phyloP scores from a whole-genome alignment of 1,139 yeast genomes.

The Tardiomyces blankii region DNA sequence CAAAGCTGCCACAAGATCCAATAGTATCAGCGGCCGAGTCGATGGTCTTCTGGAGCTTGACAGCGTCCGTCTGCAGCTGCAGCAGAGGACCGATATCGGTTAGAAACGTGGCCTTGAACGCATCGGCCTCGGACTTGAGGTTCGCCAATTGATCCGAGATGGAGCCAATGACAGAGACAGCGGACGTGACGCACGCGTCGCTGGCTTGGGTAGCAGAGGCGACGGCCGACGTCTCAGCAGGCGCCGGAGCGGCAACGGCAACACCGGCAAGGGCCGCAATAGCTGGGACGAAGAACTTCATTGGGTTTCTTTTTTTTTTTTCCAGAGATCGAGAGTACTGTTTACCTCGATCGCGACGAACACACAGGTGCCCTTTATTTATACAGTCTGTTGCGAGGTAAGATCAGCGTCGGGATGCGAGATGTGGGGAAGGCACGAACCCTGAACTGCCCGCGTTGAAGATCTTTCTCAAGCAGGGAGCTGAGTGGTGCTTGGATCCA shows the following conservation, averaged over 20 bases:
- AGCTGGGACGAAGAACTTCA: background rate
- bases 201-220: background rate
- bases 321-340: background rate
- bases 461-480: too few relatives aligned
- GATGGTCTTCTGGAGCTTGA: conserved; percentile 5
- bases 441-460: too few relatives aligned
- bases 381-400: background rate
- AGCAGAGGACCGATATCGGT: conserved; percentile 9
- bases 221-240: background rate
- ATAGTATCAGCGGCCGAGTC: conserved; percentile 6
- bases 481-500: too few relatives aligned
- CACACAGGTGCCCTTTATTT: background rate
- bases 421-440: background rate
- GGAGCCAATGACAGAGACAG: background rate
- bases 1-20: conserved; percentile 3
- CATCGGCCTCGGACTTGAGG: conserved; percentile 2
- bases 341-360: background rate
- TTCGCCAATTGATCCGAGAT: background rate
- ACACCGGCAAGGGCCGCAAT: background rate
- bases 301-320: background rate
- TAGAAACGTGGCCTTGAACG: conserved; percentile 4
- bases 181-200: background rate
- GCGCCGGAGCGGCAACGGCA: background rate
- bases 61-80: conserved; percentile 7
- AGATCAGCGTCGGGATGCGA: background rate